These are phyloP conservation scores for Ceratocystis ficicola DNA, from an alignment of 2,329 filamentous ascomycete genomes.

Conservation along the genomic window DNA sequence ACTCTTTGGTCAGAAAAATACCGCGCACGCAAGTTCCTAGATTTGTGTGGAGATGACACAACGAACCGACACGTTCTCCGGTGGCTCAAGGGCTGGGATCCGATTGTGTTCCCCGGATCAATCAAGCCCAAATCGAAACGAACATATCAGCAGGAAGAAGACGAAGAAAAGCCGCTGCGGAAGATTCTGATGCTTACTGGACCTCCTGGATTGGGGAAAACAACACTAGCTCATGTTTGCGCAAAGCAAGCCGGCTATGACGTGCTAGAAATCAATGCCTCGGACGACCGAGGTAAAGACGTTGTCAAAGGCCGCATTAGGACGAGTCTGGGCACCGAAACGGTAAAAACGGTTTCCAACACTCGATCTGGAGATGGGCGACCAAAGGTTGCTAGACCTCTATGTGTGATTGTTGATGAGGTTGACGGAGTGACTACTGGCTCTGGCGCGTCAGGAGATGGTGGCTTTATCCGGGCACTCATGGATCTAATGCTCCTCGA, in stretches of 20 bases:
- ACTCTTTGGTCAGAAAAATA: slow-evolving; percentile 97
- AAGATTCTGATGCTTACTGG: slow-evolving; percentile 87
- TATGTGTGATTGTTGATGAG: slow-evolving; percentile 92
- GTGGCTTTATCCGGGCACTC: slow-evolving; percentile 87
- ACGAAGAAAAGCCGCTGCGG: slow-evolving; percentile 56
- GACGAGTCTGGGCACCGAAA: slow-evolving; percentile 87
- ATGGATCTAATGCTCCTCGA: slow-evolving; percentile 82
- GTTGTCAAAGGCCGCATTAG: slow-evolving; percentile 85
- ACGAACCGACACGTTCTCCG: slow-evolving; percentile 82
- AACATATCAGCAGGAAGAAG: slow-evolving; percentile 35
- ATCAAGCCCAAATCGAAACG: slow-evolving; percentile 44
- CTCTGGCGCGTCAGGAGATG: slow-evolving; percentile 65
- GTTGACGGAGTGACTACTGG: slow-evolving; percentile 88
- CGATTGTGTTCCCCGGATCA: slow-evolving; percentile 74
- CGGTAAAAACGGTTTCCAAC: slow-evolving; percentile 64
- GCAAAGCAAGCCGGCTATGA: slow-evolving; percentile 93
- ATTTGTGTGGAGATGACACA: slow-evolving; percentile 85
- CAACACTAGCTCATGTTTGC: slow-evolving; percentile 89
- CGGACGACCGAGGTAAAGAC: slow-evolving; percentile 79
- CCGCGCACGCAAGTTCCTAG: slow-evolving; percentile 78
- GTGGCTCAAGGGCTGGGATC: slow-evolving; percentile 92
- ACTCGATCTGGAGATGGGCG: slow-evolving; percentile 4
- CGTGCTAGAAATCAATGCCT: slow-evolving; percentile 93
- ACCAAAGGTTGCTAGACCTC: slow-evolving; percentile 58
- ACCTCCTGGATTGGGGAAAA: slow-evolving; percentile 88